Conservation (phyloP, 1,284 basidiomycete genomes). For the Agaricales sp. region DNA sequence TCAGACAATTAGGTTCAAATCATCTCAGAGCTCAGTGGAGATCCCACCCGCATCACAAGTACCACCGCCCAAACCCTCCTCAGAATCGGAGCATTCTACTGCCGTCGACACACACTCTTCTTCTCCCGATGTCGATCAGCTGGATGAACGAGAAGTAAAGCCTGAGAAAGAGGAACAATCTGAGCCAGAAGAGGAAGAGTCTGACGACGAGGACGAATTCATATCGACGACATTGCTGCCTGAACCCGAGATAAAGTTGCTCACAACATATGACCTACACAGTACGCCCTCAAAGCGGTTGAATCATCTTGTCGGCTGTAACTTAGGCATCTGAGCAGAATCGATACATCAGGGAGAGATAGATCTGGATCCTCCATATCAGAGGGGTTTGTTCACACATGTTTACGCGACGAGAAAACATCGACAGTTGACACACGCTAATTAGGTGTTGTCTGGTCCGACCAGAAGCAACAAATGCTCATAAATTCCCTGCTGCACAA, state of each 20-base stretch:
- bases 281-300: no score
- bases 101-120: constrained; percentile 5
- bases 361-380: constrained; percentile 57
- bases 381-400: constrained; percentile 38
- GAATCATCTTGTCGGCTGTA: no score
- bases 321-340: constrained; percentile 15
- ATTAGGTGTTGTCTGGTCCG: constrained; percentile 67
- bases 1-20: no score
- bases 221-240: constrained; percentile 11
- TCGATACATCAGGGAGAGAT: constrained; percentile 55
- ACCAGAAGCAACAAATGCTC: constrained; percentile 56
- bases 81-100: no score
- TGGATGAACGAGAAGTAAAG: constrained; percentile 2
- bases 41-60: no score
- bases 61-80: not conserved
- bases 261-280: constrained; percentile 36
- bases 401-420: not conserved
- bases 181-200: constrained; percentile 27
- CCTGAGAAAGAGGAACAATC: constrained; percentile 6
- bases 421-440: not conserved
- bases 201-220: constrained; percentile 33
- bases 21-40: no score
- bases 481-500: constrained; percentile 70
- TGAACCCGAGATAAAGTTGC: constrained; percentile 23
- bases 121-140: constrained; percentile 8